phyloP scores from a whole-genome alignment of 2,329 filamentous ascomycete genomes.

The Cryphonectria radicalis region DNA sequence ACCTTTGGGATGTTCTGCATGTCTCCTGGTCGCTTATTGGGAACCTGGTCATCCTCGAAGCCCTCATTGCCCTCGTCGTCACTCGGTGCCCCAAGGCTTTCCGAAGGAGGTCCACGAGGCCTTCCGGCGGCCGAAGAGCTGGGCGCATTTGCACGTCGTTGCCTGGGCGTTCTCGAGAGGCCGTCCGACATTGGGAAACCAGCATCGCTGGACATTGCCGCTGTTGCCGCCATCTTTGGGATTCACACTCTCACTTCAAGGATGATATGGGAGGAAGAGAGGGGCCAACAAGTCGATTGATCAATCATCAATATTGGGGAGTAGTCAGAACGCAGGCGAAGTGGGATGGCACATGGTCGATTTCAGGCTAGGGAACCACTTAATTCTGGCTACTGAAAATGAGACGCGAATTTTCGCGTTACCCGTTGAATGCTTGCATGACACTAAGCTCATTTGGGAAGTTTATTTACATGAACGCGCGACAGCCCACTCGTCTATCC shows the following conservation, averaged over 20 bases:
- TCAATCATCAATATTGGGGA: not conserved
- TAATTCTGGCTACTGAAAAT: conserved; percentile 13
- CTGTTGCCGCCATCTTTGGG: conserved; percentile 36
- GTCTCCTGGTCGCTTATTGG: conserved; percentile 53
- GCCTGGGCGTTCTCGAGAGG: conserved; percentile 51
- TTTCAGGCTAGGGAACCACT: not conserved
- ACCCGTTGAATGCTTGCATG: conserved; percentile 29
- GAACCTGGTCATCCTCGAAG: conserved; percentile 68
- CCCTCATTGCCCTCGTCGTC: conserved; percentile 63
- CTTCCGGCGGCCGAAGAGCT: conserved; percentile 53
- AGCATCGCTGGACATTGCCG: conserved; percentile 60
- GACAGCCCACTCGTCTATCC: not conserved
- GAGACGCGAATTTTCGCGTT: conserved; percentile 25
- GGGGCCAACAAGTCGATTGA: not conserved
- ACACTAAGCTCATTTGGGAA: conserved; percentile 22
- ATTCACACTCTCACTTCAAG: not conserved
- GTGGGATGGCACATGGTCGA: conserved; percentile 20
- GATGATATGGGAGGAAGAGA: conserved; percentile 6
- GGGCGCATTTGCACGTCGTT: conserved; percentile 49
- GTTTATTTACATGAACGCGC: conserved; percentile 17
- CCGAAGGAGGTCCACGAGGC: conserved; percentile 64
- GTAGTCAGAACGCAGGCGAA: not conserved
- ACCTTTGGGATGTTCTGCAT: conserved; percentile 67
- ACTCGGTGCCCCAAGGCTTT: conserved; percentile 63
- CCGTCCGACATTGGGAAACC: conserved; percentile 63